These are phyloP conservation scores for Xylaria flabelliformis DNA, from an alignment of 495 filamentous ascomycete genomes.

Conservation along the genomic window DNA sequence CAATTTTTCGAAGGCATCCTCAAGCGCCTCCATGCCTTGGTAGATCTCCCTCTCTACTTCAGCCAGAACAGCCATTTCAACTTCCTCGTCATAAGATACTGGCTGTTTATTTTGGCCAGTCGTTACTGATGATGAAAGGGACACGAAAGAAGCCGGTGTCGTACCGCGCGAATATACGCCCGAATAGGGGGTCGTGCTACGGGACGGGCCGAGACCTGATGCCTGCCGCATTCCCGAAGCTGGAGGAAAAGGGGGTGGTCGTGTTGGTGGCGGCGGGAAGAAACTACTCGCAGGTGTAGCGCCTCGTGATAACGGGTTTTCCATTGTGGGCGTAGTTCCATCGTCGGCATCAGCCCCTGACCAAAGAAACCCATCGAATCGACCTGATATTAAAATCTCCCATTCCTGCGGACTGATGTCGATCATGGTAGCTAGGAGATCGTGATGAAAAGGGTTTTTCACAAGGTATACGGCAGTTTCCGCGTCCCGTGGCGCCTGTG, in stretches of 20 bases:
- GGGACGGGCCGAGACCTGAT: slow-evolving; percentile 42
- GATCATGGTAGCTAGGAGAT: slow-evolving; percentile 84
- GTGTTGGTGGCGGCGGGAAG: slow-evolving; percentile 45
- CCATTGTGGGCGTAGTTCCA: slow-evolving; percentile 43
- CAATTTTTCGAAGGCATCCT: slow-evolving; percentile 93
- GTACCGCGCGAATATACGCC: slow-evolving; percentile 41
- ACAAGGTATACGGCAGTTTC: slow-evolving; percentile 89
- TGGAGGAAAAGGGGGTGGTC: slow-evolving; percentile 41
- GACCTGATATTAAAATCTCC: slow-evolving; percentile 94
- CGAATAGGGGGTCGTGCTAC: slow-evolving; percentile 46
- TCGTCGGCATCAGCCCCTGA: slow-evolving; percentile 79
- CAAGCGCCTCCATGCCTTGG: slow-evolving; percentile 89
- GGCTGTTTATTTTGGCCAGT: slow-evolving; percentile 48
- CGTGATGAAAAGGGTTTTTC: slow-evolving; percentile 79
- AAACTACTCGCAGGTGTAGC: slow-evolving; percentile 59
- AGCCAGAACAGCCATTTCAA: slow-evolving; percentile 85
- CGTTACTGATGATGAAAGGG: slow-evolving; percentile 46
- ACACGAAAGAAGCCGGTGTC: slow-evolving; percentile 53
- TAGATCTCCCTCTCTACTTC: slow-evolving; percentile 95
- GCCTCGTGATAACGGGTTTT: slow-evolving; percentile 59
- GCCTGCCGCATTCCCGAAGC: slow-evolving; percentile 34
- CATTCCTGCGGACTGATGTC: slow-evolving; percentile 88
- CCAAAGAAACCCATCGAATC: slow-evolving; percentile 97
- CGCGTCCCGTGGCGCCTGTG: slow-evolving; percentile 74
- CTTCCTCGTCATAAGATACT: slow-evolving; percentile 91